Conservation (phyloP, 2,329 filamentous ascomycete species). For the Sporothrix luriei region DNA sequence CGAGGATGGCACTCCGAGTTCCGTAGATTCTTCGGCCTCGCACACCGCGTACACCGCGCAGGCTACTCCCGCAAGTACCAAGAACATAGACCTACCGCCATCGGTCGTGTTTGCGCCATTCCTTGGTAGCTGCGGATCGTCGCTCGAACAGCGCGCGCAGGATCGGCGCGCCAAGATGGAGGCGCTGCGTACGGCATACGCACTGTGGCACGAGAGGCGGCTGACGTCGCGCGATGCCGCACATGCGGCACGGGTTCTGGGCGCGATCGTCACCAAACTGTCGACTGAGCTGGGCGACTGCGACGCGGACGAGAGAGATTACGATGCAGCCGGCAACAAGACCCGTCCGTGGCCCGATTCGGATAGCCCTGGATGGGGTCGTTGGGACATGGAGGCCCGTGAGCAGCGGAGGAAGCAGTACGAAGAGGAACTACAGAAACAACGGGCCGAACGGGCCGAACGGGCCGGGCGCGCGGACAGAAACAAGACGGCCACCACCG, state of each 20-base stretch:
- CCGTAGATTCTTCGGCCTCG: neutral
- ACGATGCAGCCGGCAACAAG: conserved; percentile 6
- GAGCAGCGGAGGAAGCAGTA: neutral
- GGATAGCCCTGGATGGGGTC: conserved; percentile 18
- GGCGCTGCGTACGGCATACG: conserved; percentile 49
- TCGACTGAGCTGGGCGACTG: conserved; percentile 9
- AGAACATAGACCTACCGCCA: neutral
- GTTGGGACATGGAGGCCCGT: conserved; percentile 23
- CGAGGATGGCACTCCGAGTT: neutral
- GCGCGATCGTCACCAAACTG: conserved; percentile 51
- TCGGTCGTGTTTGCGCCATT: neutral
- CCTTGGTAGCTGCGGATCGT: conserved; percentile 14
- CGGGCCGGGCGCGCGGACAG: neutral
- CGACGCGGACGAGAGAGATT: neutral
- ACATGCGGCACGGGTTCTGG: conserved; percentile 52
- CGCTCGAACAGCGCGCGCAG: conserved; percentile 29
- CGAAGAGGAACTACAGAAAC: neutral
- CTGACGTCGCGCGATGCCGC: conserved; percentile 47
- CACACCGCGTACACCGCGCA: no score
- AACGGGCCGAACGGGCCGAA: conserved; percentile 1
- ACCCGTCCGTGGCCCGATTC: neutral
- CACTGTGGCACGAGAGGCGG: conserved; percentile 50
- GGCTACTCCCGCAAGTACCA: neutral
- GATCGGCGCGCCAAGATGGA: conserved; percentile 43
- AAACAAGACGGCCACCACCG: neutral